Evolutionary conservation across 176 grass and related monocot species (phyloP), one percentile per base, ranked within the genome.

Genomic region (Secale cereale): DNA sequence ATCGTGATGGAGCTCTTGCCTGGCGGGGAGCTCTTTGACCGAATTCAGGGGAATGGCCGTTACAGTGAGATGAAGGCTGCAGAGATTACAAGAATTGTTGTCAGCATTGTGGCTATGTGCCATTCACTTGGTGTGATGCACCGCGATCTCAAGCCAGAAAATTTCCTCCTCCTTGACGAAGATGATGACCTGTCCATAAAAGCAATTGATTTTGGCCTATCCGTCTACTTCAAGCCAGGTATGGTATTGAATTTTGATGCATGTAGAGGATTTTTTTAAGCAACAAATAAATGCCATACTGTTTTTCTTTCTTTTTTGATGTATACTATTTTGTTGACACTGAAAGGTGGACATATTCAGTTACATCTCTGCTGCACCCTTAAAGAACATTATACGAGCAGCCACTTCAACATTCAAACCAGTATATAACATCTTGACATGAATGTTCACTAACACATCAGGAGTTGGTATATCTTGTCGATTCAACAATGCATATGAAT

Each of bases 61-160:
- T 92, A 92, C 85, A 91, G 94, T 11, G 94, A 99, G 85, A 83
- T 59, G 83, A 96, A 92, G 86, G 91, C 97, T n/a, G 94, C 94
- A 70, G 86, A 94, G 65, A 89, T 99, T 31, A 99, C 91, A 77
- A 92, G 88, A 66, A 99, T 99, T 56, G 89, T 99, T 78, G 85
- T 96, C 60, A 93, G 91, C 78, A 91, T 96, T 81, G 89, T 99
- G 25, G 81, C 89, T 76, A 90, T 90, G 70, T 99, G 97, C 75
- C 94, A 99, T 59, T 99, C 97, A 2, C 90, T 99, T 56, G 97
- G 97, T 36, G 94, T 99, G 50, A 99, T 99, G 90, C 97, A 99
- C 39, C 88, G 97, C 30, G 97, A 99, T 87, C 94, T 96, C 62
- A 99, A 96, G 74, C 90, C 94, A 19, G 97, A 99, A 72, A 99